These are phyloP conservation scores for Raphanus sativus DNA, from an alignment of 345 rosid species.

Conservation along the genomic window DNA sequence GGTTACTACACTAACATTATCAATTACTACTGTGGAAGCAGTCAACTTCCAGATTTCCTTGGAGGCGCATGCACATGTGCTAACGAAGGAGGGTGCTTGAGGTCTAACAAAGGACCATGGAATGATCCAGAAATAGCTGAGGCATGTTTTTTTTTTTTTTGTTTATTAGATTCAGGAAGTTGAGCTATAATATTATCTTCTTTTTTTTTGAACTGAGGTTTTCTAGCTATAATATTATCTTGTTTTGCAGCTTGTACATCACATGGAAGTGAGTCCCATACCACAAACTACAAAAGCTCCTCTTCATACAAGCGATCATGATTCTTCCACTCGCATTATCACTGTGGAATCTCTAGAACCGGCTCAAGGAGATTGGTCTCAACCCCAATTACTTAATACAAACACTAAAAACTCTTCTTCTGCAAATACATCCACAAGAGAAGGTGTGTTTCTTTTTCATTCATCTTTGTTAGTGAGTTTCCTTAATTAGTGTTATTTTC, in stretches of 20 bases:
- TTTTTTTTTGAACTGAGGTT: too few relatives aligned
- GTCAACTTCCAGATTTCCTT: constrained; percentile 94
- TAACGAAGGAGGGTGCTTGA: constrained; percentile 80
- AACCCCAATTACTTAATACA: constrained; percentile 1
- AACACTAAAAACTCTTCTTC: not conserved
- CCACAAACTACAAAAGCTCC: constrained; percentile 48
- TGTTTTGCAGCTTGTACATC: constrained; percentile 56
- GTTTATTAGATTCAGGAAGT: constrained; percentile 5
- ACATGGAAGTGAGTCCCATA: constrained; percentile 52
- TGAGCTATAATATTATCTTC: constrained; percentile 6
- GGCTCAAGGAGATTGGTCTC: constrained; percentile 20
- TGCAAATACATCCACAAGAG: constrained; percentile 8
- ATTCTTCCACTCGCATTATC: constrained; percentile 41
- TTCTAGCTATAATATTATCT: constrained; percentile 12
- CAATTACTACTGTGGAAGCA: constrained; percentile 24
- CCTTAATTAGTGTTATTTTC: not conserved
- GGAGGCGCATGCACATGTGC: constrained; percentile 88
- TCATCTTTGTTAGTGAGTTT: not conserved
- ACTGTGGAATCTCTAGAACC: constrained; percentile 18
- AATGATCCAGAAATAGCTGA: constrained; percentile 79
- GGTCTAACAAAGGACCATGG: constrained; percentile 97
- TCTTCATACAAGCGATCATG: constrained; percentile 37
- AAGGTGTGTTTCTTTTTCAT: constrained; percentile 14
- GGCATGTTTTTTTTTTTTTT: constrained; percentile 40
- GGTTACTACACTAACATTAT: not conserved